Percentiles rank a stretch among this genome's conserved stretches.
phyloP scores from a whole-genome alignment of 2,329 filamentous ascomycete genomes.

The Berkeleyomyces rouxiae region DNA sequence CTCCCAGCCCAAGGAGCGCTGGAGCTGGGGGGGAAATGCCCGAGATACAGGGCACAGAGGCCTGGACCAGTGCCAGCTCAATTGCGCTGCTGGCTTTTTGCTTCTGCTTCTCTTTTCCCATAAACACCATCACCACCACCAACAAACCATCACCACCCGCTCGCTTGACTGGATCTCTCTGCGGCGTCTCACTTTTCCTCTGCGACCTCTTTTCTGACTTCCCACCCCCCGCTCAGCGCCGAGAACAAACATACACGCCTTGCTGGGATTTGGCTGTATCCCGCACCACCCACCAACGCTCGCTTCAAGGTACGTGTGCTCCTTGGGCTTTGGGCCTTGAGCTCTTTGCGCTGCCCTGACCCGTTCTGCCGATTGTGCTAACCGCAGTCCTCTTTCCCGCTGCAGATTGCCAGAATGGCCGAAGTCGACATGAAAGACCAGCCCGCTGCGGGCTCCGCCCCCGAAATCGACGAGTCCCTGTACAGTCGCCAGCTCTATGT shows the following conservation, averaged over 20 bases:
- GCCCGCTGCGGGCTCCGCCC: slow-evolving; percentile 31
- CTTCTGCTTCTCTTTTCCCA: not conserved
- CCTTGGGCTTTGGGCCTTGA: no score
- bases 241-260: slow-evolving; percentile 17
- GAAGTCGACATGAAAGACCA: slow-evolving; percentile 35
- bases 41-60: no score
- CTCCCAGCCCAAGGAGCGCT: no score
- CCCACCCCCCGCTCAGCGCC: slow-evolving; percentile 23
- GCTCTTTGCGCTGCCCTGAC: no score
- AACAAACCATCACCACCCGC: not conserved
- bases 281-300: slow-evolving; percentile 21
- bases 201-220: not conserved
- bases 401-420: slow-evolving; percentile 35
- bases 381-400: slow-evolving; percentile 13
- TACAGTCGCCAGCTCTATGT: slow-evolving; percentile 62
- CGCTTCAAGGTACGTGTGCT: no score
- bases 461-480: slow-evolving; percentile 55
- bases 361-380: slow-evolving; percentile 2
- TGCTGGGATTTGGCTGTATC: slow-evolving; percentile 39
- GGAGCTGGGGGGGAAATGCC: no score
- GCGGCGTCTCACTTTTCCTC: not conserved
- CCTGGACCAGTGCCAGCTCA: not conserved
- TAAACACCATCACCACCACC: not conserved
- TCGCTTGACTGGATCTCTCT: not conserved
- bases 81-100: not conserved